phyloP scores from a whole-genome alignment of 2,329 filamentous ascomycete genomes.

The Macroventuria anomochaeta region DNA sequence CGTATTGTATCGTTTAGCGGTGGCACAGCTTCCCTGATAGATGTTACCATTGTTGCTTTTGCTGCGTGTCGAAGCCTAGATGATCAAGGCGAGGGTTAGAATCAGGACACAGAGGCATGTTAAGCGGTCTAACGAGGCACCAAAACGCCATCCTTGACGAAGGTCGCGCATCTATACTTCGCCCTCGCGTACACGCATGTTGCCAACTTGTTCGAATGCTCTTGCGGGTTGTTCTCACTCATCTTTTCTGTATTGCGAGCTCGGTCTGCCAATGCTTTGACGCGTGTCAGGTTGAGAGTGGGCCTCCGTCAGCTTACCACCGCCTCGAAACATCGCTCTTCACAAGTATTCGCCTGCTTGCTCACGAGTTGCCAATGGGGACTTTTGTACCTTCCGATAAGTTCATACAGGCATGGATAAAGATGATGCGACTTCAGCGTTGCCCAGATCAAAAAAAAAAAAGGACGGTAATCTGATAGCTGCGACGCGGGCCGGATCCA shows the following conservation, averaged over 20 bases:
- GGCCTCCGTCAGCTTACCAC: too few species aligned
- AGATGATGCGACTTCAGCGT: neutral
- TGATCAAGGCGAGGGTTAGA: neutral
- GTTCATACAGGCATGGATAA: neutral
- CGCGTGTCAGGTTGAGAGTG: too few species aligned
- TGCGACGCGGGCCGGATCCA: conserved; percentile 37
- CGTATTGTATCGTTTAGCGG: neutral
- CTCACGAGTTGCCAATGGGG: too few species aligned
- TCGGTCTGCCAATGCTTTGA: too few species aligned
- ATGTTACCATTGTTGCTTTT: neutral
- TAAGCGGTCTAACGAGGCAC: neutral
- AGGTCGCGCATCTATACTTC: too few species aligned
- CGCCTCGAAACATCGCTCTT: too few species aligned
- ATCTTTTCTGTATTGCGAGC: too few species aligned
- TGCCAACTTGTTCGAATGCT: too few species aligned
- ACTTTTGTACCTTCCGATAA: too few species aligned
- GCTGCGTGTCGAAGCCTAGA: neutral
- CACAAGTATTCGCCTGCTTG: too few species aligned
- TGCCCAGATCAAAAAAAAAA: conserved; percentile 4
- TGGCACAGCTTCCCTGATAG: neutral
- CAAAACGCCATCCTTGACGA: neutral
- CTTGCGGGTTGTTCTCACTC: too few species aligned
- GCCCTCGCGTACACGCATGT: too few species aligned
- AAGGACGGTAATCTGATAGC: conserved; percentile 34
- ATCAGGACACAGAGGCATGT: neutral